Evolutionary conservation across 2,329 filamentous ascomycete genomes (phyloP), one percentile per base, ranked within the genome.

Genomic region (Lasiodiplodia sp.): DNA sequence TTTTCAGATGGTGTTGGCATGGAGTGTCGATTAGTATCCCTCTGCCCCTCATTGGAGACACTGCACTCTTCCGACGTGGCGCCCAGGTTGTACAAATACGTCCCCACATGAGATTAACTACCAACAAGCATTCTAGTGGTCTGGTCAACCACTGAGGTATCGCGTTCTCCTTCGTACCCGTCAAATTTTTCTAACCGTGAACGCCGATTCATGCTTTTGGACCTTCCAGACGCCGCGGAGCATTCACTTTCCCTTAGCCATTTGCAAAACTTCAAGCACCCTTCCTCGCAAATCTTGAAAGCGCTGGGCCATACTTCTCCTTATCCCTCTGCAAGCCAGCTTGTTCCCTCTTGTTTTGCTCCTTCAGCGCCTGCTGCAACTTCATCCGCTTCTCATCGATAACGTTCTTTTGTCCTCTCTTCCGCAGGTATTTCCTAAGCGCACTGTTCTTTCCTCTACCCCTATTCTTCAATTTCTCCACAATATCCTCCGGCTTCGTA

Each of bases 331-430:
- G 86, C 73, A 90, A 82, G 75, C 86, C 90, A 75, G 90, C 87
- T 78, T 90, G 87, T 73, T 90, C 87, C 79, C 88, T 88, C 79
- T 91, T 88, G 73, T 90, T 89, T 75, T 87, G 85, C 73, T 87
- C 86, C 75, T 87, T 87, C 83, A 91, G 90, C 78, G 97, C 84
- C 81, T 94, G 92, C 79, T 97, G 92, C 58, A 94, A 91, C 77
- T 91, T 90, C 79, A 97, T 81, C 77, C 92, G 90, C 87, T 95
- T 94, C 86, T 97, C 96, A 83, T 99, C 96, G 79, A 99, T 94
- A 69, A 99, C 88, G 79, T 98, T 98, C 86, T 91, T 93, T 76
- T 91, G 91, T 56, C 93, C 90, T 83, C 96, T 94, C 88, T 98
- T 98, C 72, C 96, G 86, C 76, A 98, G 81, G 78, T 96, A 94